A percentile compares a stretch with the other conserved stretches of the same genome.
These are phyloP conservation scores for Phialocephala sp. DNA, from an alignment of 2,329 filamentous ascomycete genomes.

Conservation along the genomic window DNA sequence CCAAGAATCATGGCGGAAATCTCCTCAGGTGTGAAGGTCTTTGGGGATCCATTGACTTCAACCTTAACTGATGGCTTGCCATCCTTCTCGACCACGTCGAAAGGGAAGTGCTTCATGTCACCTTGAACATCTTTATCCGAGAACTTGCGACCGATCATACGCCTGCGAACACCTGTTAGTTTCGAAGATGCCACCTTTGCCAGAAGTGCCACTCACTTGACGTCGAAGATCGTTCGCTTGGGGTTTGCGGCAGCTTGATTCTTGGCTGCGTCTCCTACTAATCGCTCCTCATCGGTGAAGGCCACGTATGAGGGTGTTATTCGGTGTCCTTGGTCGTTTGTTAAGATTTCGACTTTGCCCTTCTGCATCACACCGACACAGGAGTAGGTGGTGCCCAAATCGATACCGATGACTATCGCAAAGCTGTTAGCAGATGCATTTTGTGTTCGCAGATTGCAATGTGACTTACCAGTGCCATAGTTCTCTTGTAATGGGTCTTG, in stretches of 20 bases:
- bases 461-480: slow-evolving; percentile 70
- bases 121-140: slow-evolving; percentile 84
- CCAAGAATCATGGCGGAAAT: slow-evolving; percentile 80
- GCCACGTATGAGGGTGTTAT: slow-evolving; percentile 95
- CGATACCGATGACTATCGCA: slow-evolving; percentile 82
- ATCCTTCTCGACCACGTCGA: slow-evolving; percentile 88
- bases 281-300: slow-evolving; percentile 94
- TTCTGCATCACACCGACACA: slow-evolving; percentile 97
- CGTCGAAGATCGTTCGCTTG: slow-evolving; percentile 75
- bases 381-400: slow-evolving; percentile 87
- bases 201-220: slow-evolving; percentile 70
- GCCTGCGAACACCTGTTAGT: slow-evolving; percentile 53
- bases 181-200: slow-evolving; percentile 19
- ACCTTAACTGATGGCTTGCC: slow-evolving; percentile 88
- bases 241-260: slow-evolving; percentile 89
- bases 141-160: slow-evolving; percentile 85
- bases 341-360: slow-evolving; percentile 93
- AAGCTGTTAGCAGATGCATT: slow-evolving; percentile 25
- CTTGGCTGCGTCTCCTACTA: slow-evolving; percentile 97
- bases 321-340: slow-evolving; percentile 96
- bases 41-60: slow-evolving; percentile 66
- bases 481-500: slow-evolving; percentile 69
- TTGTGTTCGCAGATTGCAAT: neutral
- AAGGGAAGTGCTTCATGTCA: slow-evolving; percentile 98
- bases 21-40: slow-evolving; percentile 81